Percentiles rank a stretch among this genome's conserved stretches.
Evolutionary conservation across 164 flowering plant genomes (phyloP).

Genomic region (Aristolochia californica): DNA sequence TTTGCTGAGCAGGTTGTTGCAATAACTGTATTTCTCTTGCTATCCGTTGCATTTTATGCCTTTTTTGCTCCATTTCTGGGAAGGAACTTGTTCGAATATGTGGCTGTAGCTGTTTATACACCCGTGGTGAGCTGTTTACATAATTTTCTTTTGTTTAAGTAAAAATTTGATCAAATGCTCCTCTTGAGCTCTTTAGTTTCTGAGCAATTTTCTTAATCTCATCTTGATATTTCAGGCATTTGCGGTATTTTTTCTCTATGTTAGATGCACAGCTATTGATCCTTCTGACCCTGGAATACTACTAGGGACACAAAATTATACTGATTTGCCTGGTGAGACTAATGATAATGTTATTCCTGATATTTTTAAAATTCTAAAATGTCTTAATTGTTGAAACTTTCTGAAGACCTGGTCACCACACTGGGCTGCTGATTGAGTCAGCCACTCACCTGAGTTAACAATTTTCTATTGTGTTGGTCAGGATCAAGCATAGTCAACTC

Average conservation of each 20-base stretch:
- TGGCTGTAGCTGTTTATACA: slow-evolving; percentile 72
- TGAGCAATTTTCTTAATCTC: no score
- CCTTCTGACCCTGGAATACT: slow-evolving; percentile 95
- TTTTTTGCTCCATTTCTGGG: slow-evolving; percentile 96
- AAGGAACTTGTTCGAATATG: slow-evolving; percentile 56
- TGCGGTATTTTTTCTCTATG: slow-evolving; percentile 65
- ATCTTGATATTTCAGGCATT: slow-evolving; percentile 41
- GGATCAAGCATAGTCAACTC: no score
- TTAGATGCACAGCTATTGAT: slow-evolving; percentile 88
- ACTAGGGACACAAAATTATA: slow-evolving; percentile 30
- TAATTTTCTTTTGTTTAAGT: no score
- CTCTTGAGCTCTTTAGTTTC: no score
- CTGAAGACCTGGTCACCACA: no score
- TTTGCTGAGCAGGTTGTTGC: slow-evolving; percentile 65
- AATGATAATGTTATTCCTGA: not conserved
- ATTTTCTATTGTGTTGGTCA: no score
- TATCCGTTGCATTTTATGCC: slow-evolving; percentile 80
- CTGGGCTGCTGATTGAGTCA: no score
- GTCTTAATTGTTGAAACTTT: no score
- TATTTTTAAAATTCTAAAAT: not conserved
- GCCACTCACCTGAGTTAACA: no score
- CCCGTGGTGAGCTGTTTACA: slow-evolving; percentile 80
- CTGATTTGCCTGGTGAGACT: slow-evolving; percentile 41
- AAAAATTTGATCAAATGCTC: no score
- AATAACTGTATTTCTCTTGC: slow-evolving; percentile 77